Evolutionary conservation across 1,284 basidiomycete genomes (phyloP).

Genomic region (Apiotrichum sp.): DNA sequence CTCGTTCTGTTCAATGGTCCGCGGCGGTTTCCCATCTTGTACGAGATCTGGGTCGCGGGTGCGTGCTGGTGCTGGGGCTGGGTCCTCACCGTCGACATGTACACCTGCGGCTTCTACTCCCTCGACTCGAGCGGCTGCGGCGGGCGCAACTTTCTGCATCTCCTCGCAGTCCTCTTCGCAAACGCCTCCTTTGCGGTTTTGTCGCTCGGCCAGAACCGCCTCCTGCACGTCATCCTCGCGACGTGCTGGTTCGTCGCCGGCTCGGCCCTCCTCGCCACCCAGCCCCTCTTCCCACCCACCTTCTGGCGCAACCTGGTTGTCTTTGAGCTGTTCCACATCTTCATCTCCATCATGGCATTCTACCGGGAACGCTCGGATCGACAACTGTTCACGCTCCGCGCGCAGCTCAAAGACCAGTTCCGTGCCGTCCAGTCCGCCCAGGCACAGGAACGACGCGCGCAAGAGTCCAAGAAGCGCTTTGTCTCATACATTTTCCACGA

Average conservation of each 20-base stretch:
- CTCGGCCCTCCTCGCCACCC: not conserved
- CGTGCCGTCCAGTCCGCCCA: conserved; percentile 73
- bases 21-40: conserved; percentile 17
- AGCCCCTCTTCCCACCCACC: conserved; percentile 47
- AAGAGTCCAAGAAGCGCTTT: conserved; percentile 68
- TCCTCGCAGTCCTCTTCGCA: conserved; percentile 41
- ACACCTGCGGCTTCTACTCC: not conserved
- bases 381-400: conserved; percentile 57
- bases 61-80: conserved; percentile 37
- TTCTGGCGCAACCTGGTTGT: conserved; percentile 40
- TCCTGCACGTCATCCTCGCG: conserved; percentile 60
- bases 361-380: conserved; percentile 53
- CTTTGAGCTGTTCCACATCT: conserved; percentile 39
- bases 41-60: conserved; percentile 35
- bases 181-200: conserved; percentile 70
- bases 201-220: conserved; percentile 64
- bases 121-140: not conserved
- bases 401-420: conserved; percentile 66
- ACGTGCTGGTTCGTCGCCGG: conserved; percentile 51
- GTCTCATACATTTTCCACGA: conserved; percentile 63
- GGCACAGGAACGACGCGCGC: conserved; percentile 70
- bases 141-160: conserved; percentile 4
- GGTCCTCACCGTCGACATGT: conserved; percentile 37
- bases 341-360: conserved; percentile 44
- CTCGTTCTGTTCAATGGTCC: conserved; percentile 34